A percentile compares a stretch with the other conserved stretches of the same genome.
phyloP scores from a whole-genome alignment of 306 rosid genomes.

The Lupinus albus region DNA sequence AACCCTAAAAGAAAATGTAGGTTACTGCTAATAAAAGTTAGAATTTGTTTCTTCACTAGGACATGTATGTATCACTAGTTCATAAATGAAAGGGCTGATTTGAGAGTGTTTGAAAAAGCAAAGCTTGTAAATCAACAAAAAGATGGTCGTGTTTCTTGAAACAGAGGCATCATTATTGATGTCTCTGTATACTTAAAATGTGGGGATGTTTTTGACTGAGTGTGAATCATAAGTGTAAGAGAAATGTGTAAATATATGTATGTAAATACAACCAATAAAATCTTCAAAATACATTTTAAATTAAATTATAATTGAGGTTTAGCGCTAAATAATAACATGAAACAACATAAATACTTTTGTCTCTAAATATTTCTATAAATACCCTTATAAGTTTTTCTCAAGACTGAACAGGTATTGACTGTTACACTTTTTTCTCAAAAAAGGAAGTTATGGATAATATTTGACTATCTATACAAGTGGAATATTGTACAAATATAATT shows the following conservation, averaged over 20 bases:
- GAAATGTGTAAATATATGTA: too few species aligned
- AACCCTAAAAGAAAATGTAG: slow-evolving; percentile 33
- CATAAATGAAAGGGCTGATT: slow-evolving; percentile 24
- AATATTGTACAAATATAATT: slow-evolving; percentile 10
- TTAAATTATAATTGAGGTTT: too few species aligned
- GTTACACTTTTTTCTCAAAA: slow-evolving; percentile 1
- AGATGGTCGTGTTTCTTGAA: slow-evolving; percentile 38
- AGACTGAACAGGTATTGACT: neutral
- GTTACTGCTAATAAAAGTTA: slow-evolving; percentile 1
- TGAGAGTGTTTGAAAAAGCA: slow-evolving; percentile 39
- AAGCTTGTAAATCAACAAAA: slow-evolving; percentile 23
- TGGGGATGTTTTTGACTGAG: neutral
- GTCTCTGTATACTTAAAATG: slow-evolving; percentile 21
- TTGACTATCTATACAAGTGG: neutral
- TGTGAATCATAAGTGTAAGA: too few species aligned
- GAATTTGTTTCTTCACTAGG: slow-evolving; percentile 7
- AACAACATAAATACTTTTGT: too few species aligned
- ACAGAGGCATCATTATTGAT: slow-evolving; percentile 41
- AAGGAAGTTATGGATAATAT: slow-evolving; percentile 29
- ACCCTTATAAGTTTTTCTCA: too few species aligned
- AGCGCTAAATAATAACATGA: too few species aligned
- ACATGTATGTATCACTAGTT: slow-evolving; percentile 3
- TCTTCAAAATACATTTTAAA: too few species aligned
- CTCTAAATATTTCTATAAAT: too few species aligned
- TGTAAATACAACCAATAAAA: too few species aligned